Evolutionary conservation across 495 filamentous ascomycete species (phyloP), one percentile per base, ranked within the genome.

Genomic region (Penicillium paradoxum): DNA sequence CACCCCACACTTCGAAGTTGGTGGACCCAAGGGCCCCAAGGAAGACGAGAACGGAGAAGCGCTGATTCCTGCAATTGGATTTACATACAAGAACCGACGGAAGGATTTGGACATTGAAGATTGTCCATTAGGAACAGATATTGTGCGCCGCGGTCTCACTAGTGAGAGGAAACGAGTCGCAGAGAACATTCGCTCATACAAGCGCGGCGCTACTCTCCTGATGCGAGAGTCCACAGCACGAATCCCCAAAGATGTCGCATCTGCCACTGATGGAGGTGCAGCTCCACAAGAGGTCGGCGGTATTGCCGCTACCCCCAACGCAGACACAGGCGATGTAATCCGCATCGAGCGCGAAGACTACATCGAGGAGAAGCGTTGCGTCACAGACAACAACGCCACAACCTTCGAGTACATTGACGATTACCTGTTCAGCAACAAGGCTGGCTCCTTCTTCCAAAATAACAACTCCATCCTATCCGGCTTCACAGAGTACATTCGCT

Each of bases 371-470:
- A 97, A 97, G 65, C 83, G 81, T 15, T 97, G 84, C 75, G 79
- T 96, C 49, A 96, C 89, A 4, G 84, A 96, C 71, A 76, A 80
- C 64, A 97, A 91, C 56, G 88, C 80, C 48, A 85, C 70, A 22
- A 82, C 85, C 3, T 87, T 85, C 36, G 93, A 98, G 66, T 96
- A 95, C 67, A 76, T 98, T 49, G 89, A 89, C 61, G 66, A 84
- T 67, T 95, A 86, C 73, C 70, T 84, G 65, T 95, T 98, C 77
- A 81, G 79, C 64, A 97, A 92, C 77, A 88, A 86, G 27, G 93
- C 93, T 17, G 90, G 90, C 34, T 76, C 87, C 38, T 98, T 98
- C 80, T 98, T 98, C 82, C 93, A 98, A 64, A 98, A 98, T 75
- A 98, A 98, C 79, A 98, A 98, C 74, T 95, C 90, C 42, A 97